These are phyloP conservation scores for Microsporum audouinii DNA, from an alignment of 2,329 filamentous ascomycete genomes.

Conservation along the genomic window DNA sequence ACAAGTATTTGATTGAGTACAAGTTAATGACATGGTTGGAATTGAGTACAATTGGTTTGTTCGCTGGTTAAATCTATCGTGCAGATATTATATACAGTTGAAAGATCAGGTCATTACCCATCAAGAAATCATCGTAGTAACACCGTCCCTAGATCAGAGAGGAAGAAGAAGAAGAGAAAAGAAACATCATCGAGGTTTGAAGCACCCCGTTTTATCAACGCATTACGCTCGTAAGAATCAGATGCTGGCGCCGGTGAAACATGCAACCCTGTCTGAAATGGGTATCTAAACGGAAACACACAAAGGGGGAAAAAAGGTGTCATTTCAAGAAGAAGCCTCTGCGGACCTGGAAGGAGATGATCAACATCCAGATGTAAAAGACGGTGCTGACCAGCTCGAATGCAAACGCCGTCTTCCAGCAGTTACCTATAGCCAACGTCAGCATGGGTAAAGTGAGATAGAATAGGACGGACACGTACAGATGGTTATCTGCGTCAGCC, in stretches of 20 bases:
- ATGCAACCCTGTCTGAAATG: conserved; percentile 47
- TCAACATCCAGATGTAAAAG: conserved; percentile 56
- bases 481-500: conserved; percentile 51
- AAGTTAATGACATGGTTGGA: no score
- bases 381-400: conserved; percentile 53
- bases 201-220: no score
- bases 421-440: conserved; percentile 36
- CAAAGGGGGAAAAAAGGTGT: background rate
- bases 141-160: background rate
- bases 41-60: background rate
- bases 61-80: background rate
- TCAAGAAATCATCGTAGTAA: no score
- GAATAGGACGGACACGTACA: conserved; percentile 33
- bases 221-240: background rate
- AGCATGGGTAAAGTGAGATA: conserved; percentile 12
- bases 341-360: conserved; percentile 50
- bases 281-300: conserved; percentile 22
- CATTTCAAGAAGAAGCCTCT: conserved; percentile 4
- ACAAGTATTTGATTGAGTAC: no score
- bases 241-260: conserved; percentile 33
- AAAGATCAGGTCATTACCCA: no score
- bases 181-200: background rate
- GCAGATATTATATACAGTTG: no score
- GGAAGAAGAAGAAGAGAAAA: background rate
- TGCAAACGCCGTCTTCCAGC: conserved; percentile 52